Conservation (phyloP, 2,329 filamentous ascomycete species). For the Herpotrichia juniperi region DNA sequence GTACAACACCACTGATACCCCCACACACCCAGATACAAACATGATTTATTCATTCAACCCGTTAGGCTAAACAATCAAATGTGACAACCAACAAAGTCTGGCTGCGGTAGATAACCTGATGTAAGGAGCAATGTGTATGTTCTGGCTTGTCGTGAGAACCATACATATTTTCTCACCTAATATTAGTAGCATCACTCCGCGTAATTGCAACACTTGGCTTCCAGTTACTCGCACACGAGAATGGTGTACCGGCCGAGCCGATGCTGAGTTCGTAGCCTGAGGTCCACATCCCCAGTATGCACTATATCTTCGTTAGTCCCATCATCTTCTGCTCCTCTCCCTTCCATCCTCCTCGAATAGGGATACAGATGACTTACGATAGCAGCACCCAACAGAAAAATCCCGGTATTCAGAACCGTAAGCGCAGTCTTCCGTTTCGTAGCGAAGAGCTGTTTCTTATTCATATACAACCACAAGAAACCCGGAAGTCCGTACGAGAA, state of each 20-base stretch:
- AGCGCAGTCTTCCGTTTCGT: slow-evolving; percentile 50
- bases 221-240: slow-evolving; percentile 40
- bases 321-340: background rate
- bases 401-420: slow-evolving; percentile 51
- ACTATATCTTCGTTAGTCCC: slow-evolving; percentile 19
- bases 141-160: no score
- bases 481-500: slow-evolving; percentile 45
- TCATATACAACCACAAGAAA: slow-evolving; percentile 56
- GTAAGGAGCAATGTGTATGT: no score
- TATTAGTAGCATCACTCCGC: no score
- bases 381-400: slow-evolving; percentile 45
- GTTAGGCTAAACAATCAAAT: no score
- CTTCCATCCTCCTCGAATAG: background rate
- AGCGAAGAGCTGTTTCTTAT: slow-evolving; percentile 49
- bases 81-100: no score
- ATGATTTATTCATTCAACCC: no score
- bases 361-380: slow-evolving; percentile 26
- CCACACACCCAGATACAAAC: no score
- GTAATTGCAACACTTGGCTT: slow-evolving; percentile 17
- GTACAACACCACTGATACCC: no score
- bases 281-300: slow-evolving; percentile 35
- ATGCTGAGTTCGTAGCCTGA: slow-evolving; percentile 28
- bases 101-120: no score
- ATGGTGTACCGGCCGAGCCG: slow-evolving; percentile 31
- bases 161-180: no score